Percentiles rank a stretch among this genome's conserved stretches.
Conservation (phyloP, 164 flowering plant species). For the Platanus orientalis region DNA sequence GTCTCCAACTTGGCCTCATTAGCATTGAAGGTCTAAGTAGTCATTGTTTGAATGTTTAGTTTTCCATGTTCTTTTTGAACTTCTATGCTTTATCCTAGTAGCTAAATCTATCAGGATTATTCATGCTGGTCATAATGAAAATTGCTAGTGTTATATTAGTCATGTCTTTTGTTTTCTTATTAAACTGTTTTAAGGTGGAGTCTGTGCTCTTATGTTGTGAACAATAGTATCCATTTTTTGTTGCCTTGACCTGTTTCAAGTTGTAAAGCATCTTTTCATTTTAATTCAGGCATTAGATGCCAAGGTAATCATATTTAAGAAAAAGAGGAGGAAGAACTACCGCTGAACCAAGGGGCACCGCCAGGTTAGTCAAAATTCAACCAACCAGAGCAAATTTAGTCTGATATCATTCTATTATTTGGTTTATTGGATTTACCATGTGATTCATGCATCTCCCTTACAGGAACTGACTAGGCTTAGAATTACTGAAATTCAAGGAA, state of each 20-base stretch:
- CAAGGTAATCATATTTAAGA: slow-evolving; percentile 94
- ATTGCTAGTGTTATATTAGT: too few species aligned
- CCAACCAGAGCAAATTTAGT: neutral
- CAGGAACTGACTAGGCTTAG: slow-evolving; percentile 88
- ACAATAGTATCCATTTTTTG: neutral
- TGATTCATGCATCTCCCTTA: slow-evolving; percentile 6
- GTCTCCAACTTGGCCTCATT: too few species aligned
- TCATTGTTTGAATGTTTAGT: too few species aligned
- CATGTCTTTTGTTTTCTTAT: too few species aligned
- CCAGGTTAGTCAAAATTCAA: slow-evolving; percentile 48
- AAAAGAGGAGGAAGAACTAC: slow-evolving; percentile 95
- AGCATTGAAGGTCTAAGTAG: too few species aligned
- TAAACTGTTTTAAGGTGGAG: too few species aligned
- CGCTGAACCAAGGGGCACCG: slow-evolving; percentile 94
- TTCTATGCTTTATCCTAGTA: too few species aligned
- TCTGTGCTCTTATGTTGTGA: too few species aligned
- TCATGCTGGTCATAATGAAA: too few species aligned
- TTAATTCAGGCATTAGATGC: slow-evolving; percentile 96
- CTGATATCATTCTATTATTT: neutral
- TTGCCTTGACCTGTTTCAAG: neutral
- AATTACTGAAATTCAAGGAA: slow-evolving; percentile 79
- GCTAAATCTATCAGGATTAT: too few species aligned
- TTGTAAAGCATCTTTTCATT: neutral
- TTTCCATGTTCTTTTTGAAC: too few species aligned
- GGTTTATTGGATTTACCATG: slow-evolving; percentile 10